Base-by-base conservation (phyloP, 208 protist genomes). In the Leishmania braziliensis region DNA sequence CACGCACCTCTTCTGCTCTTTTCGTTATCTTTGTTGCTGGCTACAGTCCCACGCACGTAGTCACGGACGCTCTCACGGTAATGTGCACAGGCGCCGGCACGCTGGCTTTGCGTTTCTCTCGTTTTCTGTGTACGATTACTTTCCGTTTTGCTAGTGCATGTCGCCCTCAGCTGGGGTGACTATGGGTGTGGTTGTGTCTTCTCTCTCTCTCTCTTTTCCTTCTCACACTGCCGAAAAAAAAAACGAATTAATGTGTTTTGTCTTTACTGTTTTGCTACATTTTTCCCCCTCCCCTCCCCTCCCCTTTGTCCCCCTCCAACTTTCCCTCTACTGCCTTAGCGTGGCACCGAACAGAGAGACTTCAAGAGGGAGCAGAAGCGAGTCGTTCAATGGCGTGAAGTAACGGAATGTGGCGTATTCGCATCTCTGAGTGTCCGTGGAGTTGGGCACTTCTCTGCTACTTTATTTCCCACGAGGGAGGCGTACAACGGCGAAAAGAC, bases 151-250 rank as follows among this genome's bases (percentile, higher is more conserved):
- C 68, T 23, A 5, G 43, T 72, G 36, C 10, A 14, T 51, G 36
- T 16, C n/a, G 43, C 48, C 65, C 39, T 70, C 12, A 26, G 18
- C 20, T 6, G n/a, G 3, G 14, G 14, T 73, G n/a, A 26, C n/a
- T 66, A 3, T 71, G 33, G 29, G 39, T 60, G 39, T 60, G 48
- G 29, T 29, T 26, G 4, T 33, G 8, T 5, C 16, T 6, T 50
- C 36, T 58, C 60, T 46, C 46, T 56, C 74, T 65, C 79, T 56
- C 74, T 65, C 79, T 20, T 10, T 71, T 26, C 29, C 75, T 73
- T 79, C 66, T 26, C 68, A n/a, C 46, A 66, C 39, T 14, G 1
- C 0, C 54, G 54, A 58, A 58, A 58, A 5, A 58, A 14, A 73
- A 73, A 73, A 73, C 68, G 68, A 53, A 53, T 73, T 46, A 33